phyloP scores from a whole-genome alignment of 345 rosid genomes.

The Euphorbia lathyris region DNA sequence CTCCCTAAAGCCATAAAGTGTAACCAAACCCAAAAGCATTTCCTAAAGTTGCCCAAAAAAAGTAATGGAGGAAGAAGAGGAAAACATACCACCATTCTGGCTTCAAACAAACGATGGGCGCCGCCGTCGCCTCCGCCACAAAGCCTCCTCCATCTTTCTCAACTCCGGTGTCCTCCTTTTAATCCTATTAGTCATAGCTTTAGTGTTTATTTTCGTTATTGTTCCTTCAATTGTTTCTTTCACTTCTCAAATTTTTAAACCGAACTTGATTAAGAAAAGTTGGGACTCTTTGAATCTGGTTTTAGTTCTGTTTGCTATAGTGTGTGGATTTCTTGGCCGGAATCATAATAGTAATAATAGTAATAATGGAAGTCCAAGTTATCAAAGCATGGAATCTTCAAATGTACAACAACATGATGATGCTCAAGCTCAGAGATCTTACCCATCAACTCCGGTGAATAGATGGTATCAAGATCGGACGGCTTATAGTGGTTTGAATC shows the following conservation, averaged over 20 bases:
- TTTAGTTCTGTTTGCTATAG: conserved; percentile 69
- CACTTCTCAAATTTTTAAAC: conserved; percentile 55
- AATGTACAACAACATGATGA: conserved; percentile 19
- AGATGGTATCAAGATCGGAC: conserved; percentile 46
- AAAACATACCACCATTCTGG: conserved; percentile 68
- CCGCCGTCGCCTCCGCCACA: conserved; percentile 31
- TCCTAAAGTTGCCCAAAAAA: not conserved
- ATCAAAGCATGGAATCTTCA: conserved; percentile 19
- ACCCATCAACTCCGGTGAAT: conserved; percentile 31
- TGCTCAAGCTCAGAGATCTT: conserved; percentile 20
- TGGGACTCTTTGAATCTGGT: conserved; percentile 77
- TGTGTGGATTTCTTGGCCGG: conserved; percentile 67
- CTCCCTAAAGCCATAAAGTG: not conserved
- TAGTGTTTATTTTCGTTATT: conserved; percentile 36
- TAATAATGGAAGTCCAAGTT: conserved; percentile 3
- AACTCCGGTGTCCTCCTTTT: conserved; percentile 45
- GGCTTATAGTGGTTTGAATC: conserved; percentile 26
- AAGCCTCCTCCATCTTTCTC: conserved; percentile 36
- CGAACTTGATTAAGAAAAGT: conserved; percentile 58
- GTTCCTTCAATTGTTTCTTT: conserved; percentile 49
- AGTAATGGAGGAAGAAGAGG: conserved; percentile 50
- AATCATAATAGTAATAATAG: conserved; percentile 13
- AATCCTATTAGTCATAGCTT: conserved; percentile 26
- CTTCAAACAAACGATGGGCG: conserved; percentile 40
- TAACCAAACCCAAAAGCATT: conserved; percentile 6